phyloP scores from a whole-genome alignment of 1,284 basidiomycete species.

The Moesziomyces antarcticus region DNA sequence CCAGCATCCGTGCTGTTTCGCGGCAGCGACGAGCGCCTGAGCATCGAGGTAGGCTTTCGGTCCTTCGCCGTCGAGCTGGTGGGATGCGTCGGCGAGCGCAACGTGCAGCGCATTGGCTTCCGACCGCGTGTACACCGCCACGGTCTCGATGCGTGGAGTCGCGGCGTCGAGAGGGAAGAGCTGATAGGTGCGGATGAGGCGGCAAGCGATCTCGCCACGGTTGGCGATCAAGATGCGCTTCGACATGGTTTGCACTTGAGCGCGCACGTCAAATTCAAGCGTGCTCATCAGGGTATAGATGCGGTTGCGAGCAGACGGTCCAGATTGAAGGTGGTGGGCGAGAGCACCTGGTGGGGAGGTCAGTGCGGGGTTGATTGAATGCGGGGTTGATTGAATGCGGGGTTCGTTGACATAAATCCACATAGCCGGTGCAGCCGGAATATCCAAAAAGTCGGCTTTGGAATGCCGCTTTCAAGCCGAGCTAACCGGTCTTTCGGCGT shows the following conservation, averaged over 20 bases:
- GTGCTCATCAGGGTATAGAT: too few species aligned
- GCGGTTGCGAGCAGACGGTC: too few species aligned
- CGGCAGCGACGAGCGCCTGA: conserved; percentile 71
- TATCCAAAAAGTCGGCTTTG: too few species aligned
- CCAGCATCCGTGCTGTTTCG: conserved; percentile 71
- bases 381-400: too few species aligned
- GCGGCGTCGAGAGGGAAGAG: conserved; percentile 19
- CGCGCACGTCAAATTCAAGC: too few species aligned
- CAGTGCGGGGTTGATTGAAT: too few species aligned
- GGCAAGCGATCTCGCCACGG: conserved; percentile 51
- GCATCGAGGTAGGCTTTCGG: conserved; percentile 51
- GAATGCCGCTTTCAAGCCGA: too few species aligned
- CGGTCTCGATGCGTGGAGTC: conserved; percentile 19
- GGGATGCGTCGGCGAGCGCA: conserved; percentile 6
- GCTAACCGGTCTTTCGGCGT: too few species aligned
- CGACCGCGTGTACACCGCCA: conserved; percentile 30
- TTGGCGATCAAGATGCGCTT: conserved; percentile 66
- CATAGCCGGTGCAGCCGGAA: too few species aligned
- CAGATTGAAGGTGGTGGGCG: too few species aligned
- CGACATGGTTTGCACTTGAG: background rate
- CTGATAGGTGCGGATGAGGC: conserved; percentile 41
- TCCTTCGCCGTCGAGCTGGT: conserved; percentile 58
- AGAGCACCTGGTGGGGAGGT: too few species aligned
- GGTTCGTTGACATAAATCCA: too few species aligned
- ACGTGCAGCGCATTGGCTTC: conserved; percentile 40